Percentiles rank a stretch among this genome's conserved stretches.
Conservation (phyloP, 805 yeast species). For the Lipomyces spencermartinsiae region DNA sequence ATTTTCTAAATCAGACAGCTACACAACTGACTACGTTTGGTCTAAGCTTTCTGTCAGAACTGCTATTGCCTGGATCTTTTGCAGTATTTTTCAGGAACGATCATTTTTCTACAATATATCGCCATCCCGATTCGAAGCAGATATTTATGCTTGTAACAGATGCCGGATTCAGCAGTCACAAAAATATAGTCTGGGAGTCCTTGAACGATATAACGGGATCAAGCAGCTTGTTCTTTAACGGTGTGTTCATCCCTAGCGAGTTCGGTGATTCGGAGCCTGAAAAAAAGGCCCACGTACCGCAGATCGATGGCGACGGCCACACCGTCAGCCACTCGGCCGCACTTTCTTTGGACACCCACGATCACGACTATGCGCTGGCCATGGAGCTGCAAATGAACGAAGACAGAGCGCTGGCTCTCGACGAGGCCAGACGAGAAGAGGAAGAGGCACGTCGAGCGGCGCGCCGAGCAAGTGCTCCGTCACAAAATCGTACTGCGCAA, state of each 20-base stretch:
- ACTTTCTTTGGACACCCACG: slow-evolving; percentile 8
- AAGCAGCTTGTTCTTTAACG: slow-evolving; percentile 72
- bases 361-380: slow-evolving; percentile 45
- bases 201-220: slow-evolving; percentile 69
- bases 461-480: neutral
- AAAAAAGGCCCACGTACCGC: slow-evolving; percentile 8
- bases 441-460: slow-evolving; percentile 14
- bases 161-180: slow-evolving; percentile 58
- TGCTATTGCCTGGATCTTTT: slow-evolving; percentile 59
- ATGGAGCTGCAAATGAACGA: slow-evolving; percentile 44
- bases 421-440: slow-evolving; percentile 31
- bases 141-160: slow-evolving; percentile 78
- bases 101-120: slow-evolving; percentile 76
- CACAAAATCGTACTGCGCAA: neutral
- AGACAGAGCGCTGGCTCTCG: slow-evolving; percentile 41
- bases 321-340: neutral
- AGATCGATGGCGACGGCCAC: neutral
- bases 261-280: slow-evolving; percentile 26
- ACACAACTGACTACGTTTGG: slow-evolving; percentile 83
- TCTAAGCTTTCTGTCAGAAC: slow-evolving; percentile 52
- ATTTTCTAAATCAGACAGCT: slow-evolving; percentile 65
- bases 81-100: slow-evolving; percentile 86
- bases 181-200: slow-evolving; percentile 81
- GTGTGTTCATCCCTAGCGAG: slow-evolving; percentile 59
- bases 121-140: slow-evolving; percentile 47